A percentile compares a stretch with the other conserved stretches of the same genome.
Evolutionary conservation across 345 rosid genomes (phyloP).

Genomic region (Brassica carinata): DNA sequence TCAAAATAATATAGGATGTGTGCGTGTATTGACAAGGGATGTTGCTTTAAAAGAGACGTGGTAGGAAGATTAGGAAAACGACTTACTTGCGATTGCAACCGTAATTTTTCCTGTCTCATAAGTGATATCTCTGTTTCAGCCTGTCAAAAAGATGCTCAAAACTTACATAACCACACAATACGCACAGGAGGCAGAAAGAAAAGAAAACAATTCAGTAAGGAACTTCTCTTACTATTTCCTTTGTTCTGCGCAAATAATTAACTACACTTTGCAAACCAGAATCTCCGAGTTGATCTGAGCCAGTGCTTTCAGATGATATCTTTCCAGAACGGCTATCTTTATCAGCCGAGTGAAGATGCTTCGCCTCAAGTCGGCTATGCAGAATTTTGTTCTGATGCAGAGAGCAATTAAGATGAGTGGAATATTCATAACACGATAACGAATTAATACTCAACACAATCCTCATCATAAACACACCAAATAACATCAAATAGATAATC

Average conservation of each 20-base stretch:
- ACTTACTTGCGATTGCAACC: constrained; percentile 86
- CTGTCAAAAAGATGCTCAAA: constrained; percentile 46
- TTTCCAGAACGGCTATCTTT: constrained; percentile 62
- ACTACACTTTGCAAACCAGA: constrained; percentile 81
- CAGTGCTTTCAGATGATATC: constrained; percentile 44
- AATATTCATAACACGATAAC: constrained; percentile 2
- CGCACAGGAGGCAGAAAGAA: constrained; percentile 16
- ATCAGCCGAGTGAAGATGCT: constrained; percentile 81
- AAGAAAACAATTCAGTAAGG: constrained; percentile 5
- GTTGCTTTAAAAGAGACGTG: constrained; percentile 7
- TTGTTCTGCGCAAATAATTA: constrained; percentile 77
- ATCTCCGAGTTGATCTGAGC: constrained; percentile 52
- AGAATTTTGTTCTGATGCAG: constrained; percentile 66
- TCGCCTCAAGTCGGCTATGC: constrained; percentile 80
- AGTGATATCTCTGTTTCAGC: constrained; percentile 92
- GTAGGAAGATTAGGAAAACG: not conserved
- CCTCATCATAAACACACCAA: constrained; percentile 17
- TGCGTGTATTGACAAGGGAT: not conserved
- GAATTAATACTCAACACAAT: not conserved
- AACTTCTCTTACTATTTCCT: constrained; percentile 71
- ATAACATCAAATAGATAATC: not conserved
- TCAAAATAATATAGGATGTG: not conserved
- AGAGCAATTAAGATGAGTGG: constrained; percentile 17
- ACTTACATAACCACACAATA: constrained; percentile 13
- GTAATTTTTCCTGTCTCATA: constrained; percentile 85